Percentiles rank a stretch among this genome's conserved stretches.
phyloP scores from a whole-genome alignment of 1,139 yeast species.

The Scheffersomyces segobiensis region DNA sequence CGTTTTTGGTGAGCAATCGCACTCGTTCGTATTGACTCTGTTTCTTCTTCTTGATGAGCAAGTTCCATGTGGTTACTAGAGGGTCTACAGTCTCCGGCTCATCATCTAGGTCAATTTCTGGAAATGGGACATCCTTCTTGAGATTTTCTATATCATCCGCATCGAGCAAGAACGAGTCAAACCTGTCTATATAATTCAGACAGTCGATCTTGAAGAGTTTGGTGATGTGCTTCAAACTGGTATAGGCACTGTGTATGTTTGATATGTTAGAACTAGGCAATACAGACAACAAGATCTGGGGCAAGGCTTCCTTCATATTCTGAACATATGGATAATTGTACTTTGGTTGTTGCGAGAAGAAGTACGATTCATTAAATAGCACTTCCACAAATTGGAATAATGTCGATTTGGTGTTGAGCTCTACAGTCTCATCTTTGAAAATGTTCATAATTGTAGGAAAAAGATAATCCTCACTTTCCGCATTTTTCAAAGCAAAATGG shows the following conservation, averaged over 20 bases:
- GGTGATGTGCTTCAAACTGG: constrained; percentile 40
- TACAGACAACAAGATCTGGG: constrained; percentile 50
- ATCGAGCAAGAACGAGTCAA: constrained; percentile 30
- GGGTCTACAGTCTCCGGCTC: constrained; percentile 25
- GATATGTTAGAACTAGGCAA: constrained; percentile 51
- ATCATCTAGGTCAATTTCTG: constrained; percentile 21
- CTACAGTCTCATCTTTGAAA: constrained; percentile 47
- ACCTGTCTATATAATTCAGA: constrained; percentile 25
- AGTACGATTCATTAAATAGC: constrained; percentile 41
- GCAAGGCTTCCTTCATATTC: constrained; percentile 40
- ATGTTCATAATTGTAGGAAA: constrained; percentile 70
- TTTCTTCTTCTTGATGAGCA: constrained; percentile 46
- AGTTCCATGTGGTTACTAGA: constrained; percentile 47
- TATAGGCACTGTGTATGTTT: constrained; percentile 49
- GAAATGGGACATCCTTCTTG: constrained; percentile 34
- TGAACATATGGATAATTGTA: constrained; percentile 49
- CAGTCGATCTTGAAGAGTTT: constrained; percentile 33
- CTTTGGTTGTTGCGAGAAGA: constrained; percentile 33
- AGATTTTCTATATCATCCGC: constrained; percentile 37
- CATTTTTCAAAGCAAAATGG: constrained; percentile 58
- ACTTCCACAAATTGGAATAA: constrained; percentile 70
- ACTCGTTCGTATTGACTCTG: constrained; percentile 53
- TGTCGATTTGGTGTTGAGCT: constrained; percentile 64
- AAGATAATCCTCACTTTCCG: constrained; percentile 69
- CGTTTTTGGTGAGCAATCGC: constrained; percentile 31